Evolutionary conservation across 2,329 filamentous ascomycete genomes (phyloP), one percentile per base, ranked within the genome.

Genomic region (Arachnopeziza araneosa): DNA sequence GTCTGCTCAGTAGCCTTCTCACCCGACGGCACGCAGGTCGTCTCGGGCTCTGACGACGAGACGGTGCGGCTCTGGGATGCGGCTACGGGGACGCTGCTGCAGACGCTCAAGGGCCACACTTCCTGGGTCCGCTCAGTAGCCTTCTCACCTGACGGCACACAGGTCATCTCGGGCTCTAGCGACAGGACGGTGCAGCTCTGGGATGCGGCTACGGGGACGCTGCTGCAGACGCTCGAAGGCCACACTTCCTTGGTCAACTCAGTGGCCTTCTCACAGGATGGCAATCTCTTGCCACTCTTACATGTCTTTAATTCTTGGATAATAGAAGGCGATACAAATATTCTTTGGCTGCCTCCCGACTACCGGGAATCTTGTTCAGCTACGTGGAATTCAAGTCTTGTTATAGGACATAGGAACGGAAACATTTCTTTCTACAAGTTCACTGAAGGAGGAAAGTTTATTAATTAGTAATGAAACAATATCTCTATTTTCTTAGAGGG

Each of bases 401-500:
- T 50, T 50, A 21, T 50, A 50, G 49, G 49, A 23, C 19, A n/a
- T 50, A 8, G 7, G 22, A 21, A n/a, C 22, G 22, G 49, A 19
- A 50, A 6, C 19, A 50, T 50, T 50, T 50, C 49, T 21, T 50
- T 50, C 49, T 50, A 21, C 22, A 21, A 50, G 19, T 50, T 50
- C 22, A 50, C 8, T 8, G n/a, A 50, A 50, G 49, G 49, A 50
- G 49, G 19, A 50, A 23, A 50, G 49, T 19, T 50, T 50, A 23
- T 50, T 50, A 50, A 21, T 8, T 50, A 50, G 22, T 21, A 23
- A 7, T 50, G n/a, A 50, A 50, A 50, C 19, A 50, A 50, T 53
- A 54, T 54, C 52, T 54, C 24, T 54, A 54, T 26, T 54, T 54
- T n/a, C 24, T 54, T 54, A 21, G 49, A 50, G 19, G 49, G 49